Evolutionary conservation across 2,329 filamentous ascomycete species (phyloP), one percentile per base, ranked within the genome.

Genomic region (Daldinia sp.): DNA sequence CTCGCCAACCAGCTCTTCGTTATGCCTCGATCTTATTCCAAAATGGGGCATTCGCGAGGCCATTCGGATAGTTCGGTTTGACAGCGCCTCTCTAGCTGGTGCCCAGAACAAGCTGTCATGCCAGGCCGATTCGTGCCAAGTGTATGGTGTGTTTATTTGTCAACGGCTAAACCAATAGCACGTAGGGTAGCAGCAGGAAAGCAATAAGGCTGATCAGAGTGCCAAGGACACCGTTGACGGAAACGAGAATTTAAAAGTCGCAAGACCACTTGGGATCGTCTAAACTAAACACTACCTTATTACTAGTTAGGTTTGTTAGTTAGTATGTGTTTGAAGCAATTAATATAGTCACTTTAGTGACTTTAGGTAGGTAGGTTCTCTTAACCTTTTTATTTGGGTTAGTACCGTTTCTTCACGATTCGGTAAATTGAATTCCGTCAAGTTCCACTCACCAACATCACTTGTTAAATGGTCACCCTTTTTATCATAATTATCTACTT

Each of bases 101-200:
- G 48, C 46, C 62, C 30, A 60, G 35, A 67, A 39, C 20, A 23
- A 23, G 20, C 44, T 59, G 41, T 54, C 55, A 59, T 10, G n/a
- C 39, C 53, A 51, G 42, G 50, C 57, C 44, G 65, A 60, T 63
- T 65, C 42, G 61, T 65, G 48, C 61, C 56, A 66, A 61, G 59
- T 62, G 58, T 39, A 35, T 18, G 23, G 42, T 12, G 28, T 41
- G 15, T 56, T 59, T 39, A 71, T 71, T 69, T 69, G 68, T 71
- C 68, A 71, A 63, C 20, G n/a, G 41, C 55, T 41, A 60, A 33
- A 20, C 66, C 66, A 71, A 69, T 69, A 13, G 60, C 48, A 65
- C 10, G 37, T 48, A 30, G 23, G 44, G 35, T 39, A 63, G 46
- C 26, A 58, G 51, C 46, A 50, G n/a, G 35, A 63, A 44, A 23